A percentile compares a stretch with the other conserved stretches of the same genome.
phyloP scores from a whole-genome alignment of 257 asterid species.

The Fraxinus pennsylvanica region DNA sequence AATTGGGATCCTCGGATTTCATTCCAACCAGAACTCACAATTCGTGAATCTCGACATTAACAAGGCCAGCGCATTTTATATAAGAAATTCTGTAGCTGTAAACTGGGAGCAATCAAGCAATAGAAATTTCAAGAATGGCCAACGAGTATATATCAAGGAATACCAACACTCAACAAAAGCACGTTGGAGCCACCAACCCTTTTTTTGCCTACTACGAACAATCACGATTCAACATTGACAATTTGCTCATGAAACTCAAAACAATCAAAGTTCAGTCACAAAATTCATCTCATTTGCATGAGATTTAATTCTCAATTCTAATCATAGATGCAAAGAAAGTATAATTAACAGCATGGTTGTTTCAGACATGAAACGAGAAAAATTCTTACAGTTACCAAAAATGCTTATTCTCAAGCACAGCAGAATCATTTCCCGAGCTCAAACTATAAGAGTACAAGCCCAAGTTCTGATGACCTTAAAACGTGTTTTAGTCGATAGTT shows the following conservation, averaged over 20 bases:
- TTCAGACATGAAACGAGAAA: neutral
- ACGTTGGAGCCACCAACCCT: neutral
- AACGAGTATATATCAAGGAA: neutral
- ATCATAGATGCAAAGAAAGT: slow-evolving; percentile 12
- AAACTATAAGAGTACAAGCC: slow-evolving; percentile 37
- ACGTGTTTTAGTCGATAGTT: slow-evolving; percentile 34
- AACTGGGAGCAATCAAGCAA: neutral
- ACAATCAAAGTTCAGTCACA: neutral
- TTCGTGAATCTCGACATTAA: no score
- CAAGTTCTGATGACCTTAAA: slow-evolving; percentile 34
- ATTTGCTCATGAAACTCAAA: neutral
- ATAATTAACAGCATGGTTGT: neutral
- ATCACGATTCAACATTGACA: neutral
- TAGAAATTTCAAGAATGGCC: neutral
- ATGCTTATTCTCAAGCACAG: neutral
- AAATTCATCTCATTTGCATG: neutral
- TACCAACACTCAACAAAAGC: neutral
- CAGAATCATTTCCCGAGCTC: neutral
- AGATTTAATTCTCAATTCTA: neutral
- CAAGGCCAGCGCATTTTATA: no score
- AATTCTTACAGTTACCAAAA: slow-evolving; percentile 9
- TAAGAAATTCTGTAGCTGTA: neutral
- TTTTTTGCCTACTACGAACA: neutral
- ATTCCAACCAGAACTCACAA: no score
- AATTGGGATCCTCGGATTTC: no score